These are phyloP conservation scores for Starmerella cellae DNA, from an alignment of 805 yeast species.

Conservation along the genomic window DNA sequence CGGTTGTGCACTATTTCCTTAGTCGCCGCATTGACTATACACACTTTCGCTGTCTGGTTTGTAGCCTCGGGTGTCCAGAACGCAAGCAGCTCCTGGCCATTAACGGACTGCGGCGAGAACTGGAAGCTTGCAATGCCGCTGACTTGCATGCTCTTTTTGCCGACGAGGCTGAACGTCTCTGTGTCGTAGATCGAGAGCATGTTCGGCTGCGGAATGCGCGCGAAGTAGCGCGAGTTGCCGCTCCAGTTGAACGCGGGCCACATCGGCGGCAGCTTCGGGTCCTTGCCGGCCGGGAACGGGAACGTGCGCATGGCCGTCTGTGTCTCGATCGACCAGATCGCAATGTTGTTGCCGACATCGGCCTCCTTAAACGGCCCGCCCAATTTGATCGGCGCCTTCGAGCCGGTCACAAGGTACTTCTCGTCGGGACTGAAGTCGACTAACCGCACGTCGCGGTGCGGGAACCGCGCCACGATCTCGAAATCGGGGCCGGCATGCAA, in stretches of 20 bases:
- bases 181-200: constrained; percentile 85
- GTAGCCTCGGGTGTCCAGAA: constrained; percentile 94
- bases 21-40: constrained; percentile 75
- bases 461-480: constrained; percentile 58
- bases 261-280: constrained; percentile 40
- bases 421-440: constrained; percentile 89
- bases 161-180: constrained; percentile 62
- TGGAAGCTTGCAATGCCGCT: constrained; percentile 82
- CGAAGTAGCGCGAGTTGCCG: constrained; percentile 79
- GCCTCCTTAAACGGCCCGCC: constrained; percentile 72
- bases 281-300: constrained; percentile 38
- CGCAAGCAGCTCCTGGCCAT: constrained; percentile 53
- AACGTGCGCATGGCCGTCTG: constrained; percentile 79
- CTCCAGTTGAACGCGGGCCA: constrained; percentile 99
- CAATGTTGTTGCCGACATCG: constrained; percentile 84
- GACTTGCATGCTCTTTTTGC: constrained; percentile 70
- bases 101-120: constrained; percentile 69
- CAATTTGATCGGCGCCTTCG: constrained; percentile 69
- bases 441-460: constrained; percentile 79
- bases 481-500: constrained; percentile 89
- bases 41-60: constrained; percentile 91
- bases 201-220: constrained; percentile 79
- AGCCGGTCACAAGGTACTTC: constrained; percentile 75
- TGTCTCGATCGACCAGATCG: constrained; percentile 80
- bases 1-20: constrained; percentile 76